A percentile compares a stretch with the other conserved stretches of the same genome.
Evolutionary conservation across 208 protist genomes (phyloP).

Genomic region (Strigomonas culicis): DNA sequence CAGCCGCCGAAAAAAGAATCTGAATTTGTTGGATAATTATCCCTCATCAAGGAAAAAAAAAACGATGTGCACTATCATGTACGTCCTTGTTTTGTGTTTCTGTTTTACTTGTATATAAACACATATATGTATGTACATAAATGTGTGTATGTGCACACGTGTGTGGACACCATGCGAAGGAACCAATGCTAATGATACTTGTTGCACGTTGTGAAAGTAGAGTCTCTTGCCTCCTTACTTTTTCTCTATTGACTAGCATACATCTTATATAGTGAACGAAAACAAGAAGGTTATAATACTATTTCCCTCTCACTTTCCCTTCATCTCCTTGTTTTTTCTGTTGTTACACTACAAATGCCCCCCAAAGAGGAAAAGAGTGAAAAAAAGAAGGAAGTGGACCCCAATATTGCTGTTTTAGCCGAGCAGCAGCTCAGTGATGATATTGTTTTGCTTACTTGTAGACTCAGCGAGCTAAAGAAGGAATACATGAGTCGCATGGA

Average conservation of each 20-base stretch:
- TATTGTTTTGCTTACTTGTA: constrained; percentile 38
- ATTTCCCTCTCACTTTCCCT: constrained; percentile 3
- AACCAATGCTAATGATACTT: too few relatives aligned
- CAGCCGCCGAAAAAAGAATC: too few relatives aligned
- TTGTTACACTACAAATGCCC: constrained; percentile 8
- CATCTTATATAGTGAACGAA: too few relatives aligned
- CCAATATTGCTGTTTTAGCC: constrained; percentile 47
- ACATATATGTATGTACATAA: too few relatives aligned
- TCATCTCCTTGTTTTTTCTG: background rate
- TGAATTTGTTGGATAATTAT: too few relatives aligned
- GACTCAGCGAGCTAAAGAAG: constrained; percentile 57
- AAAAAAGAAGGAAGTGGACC: constrained; percentile 20
- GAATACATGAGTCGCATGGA: constrained; percentile 54
- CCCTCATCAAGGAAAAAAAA: too few relatives aligned
- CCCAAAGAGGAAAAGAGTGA: constrained; percentile 18
- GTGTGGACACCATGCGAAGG: too few relatives aligned
- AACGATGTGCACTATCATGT: background rate
- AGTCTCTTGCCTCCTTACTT: too few relatives aligned
- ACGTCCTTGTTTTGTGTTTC: constrained; percentile 3
- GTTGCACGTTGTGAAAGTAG: too few relatives aligned
- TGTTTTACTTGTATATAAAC: constrained; percentile 2
- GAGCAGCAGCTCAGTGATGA: constrained; percentile 68
- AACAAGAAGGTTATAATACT: too few relatives aligned
- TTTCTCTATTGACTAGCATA: too few relatives aligned
- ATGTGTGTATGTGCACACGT: too few relatives aligned